phyloP scores from a whole-genome alignment of 2,329 filamentous ascomycete genomes.

The Xylariaceae sp. region DNA sequence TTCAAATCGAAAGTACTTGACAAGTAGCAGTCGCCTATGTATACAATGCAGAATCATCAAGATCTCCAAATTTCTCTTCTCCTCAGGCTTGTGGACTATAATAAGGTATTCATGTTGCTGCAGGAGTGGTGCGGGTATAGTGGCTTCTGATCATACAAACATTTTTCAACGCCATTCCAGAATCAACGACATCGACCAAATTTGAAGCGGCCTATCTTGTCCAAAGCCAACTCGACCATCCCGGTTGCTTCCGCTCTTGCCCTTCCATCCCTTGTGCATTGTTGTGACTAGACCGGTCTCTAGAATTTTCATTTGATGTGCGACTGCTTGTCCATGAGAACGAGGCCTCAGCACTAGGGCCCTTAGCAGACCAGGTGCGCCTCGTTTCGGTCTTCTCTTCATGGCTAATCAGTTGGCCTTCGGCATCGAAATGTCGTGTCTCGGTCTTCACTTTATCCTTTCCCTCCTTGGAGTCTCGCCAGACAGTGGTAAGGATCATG shows the following conservation, averaged over 20 bases:
- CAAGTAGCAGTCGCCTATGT: no score
- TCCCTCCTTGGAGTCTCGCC: constrained; percentile 7
- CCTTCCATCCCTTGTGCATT: no score
- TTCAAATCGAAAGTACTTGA: no score
- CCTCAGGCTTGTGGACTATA: no score
- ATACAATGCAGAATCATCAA: no score
- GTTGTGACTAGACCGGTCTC: no score
- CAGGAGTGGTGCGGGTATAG: no score
- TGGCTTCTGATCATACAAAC: no score
- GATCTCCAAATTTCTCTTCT: no score
- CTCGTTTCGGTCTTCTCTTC: constrained; percentile 6
- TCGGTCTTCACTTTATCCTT: constrained; percentile 11
- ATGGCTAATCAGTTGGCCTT: constrained; percentile 16
- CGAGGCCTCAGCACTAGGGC: constrained; percentile 7
- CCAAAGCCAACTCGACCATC: constrained; percentile 18
- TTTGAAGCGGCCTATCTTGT: constrained; percentile 1
- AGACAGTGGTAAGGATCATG: constrained; percentile 14
- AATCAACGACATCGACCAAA: background rate
- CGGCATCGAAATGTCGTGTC: constrained; percentile 12
- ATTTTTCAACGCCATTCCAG: background rate
- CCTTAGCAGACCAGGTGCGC: constrained; percentile 12
- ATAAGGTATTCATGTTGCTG: no score
- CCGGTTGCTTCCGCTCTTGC: background rate
- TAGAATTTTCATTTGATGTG: no score
- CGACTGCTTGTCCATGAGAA: constrained; percentile 5